Evolutionary conservation across 2,329 filamentous ascomycete species (phyloP), one percentile per base, ranked within the genome.

Genomic region (Bipolaris oryzae): DNA sequence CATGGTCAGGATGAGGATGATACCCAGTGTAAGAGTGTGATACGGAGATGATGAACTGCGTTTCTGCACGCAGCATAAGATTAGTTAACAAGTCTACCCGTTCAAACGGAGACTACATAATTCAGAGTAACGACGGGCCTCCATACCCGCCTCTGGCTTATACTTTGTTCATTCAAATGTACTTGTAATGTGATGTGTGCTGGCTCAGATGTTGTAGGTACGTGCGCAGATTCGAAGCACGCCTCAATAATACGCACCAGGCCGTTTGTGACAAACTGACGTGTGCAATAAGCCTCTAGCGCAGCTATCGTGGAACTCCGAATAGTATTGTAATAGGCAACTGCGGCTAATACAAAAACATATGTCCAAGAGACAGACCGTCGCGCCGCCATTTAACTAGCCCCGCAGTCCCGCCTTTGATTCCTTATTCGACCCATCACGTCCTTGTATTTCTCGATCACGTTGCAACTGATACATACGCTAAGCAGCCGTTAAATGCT

Each of bases 1-100:
- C 71, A 67, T 65, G 71, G 72, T 62, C 66, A 71, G 57, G 60
- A 57, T 55, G 60, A 64, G 59, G 67, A 64, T 73, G 71, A 68
- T 71, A 64, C 60, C 58, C 59, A 58, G 62, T 73, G 66, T 71
- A 68, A 62, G 66, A 72, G 60, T 67, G 60, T 23, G 54, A 65
- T 57, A 55, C 55, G 58, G 56, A 59, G 56, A 52, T 55, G 49
- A 60, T 48, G 49, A 33, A 42, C 39, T 57, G 58, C 57, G 62
- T 62, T 61, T 61, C 50, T 58, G 57, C 57, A 61, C 57, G 56
- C 60, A 64, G 57, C 53, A 38, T 41, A 37, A 53, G 70, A 54
- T 57, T 61, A 67, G 62, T 69, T 63, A 63, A 63, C 62, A 57
- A 56, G 57, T 48, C 48, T 60, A 55, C 55, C 45, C 52, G 25